Base-by-base conservation (phyloP, 202 grass and related monocot genomes). In the Carex sylvatica region DNA sequence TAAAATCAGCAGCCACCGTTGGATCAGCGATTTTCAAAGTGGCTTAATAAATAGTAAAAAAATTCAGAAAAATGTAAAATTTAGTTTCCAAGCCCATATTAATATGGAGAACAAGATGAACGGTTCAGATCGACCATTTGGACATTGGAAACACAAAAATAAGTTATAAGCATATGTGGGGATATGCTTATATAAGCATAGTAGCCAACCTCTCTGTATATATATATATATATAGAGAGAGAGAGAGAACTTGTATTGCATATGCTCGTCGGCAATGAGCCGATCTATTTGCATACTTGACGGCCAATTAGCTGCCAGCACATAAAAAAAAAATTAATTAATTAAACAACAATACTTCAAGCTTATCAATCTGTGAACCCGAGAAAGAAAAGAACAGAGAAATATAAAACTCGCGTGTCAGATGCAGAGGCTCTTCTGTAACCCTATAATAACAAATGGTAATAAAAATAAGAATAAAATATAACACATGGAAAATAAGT, bases 251-350 rank as follows among this genome's bases (percentile, higher is more conserved):
- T 93, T 99, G 78, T 99, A 80, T 86, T 92, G n/a, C 93, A 99
- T 96, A 90, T 96, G 93, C 62, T 99, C 96, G 84, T 99, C 86
- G 38, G 93, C 86, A 87, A 99, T 93, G 54, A 99, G 91, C 49
- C 96, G 92, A 83, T 93, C 91, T 80, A 99, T 99, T 87, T 99
- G 96, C 96, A 99, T 93, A n/a, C 89, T 93, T 85, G 85, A 83
- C 84, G 96, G 93, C 96, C 96, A 99, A 88, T 96, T 88, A 75
- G 83, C 81, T 75, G 89, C 96, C 81, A 99, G 86, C 68, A 92
- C 44, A 83, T 13, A 85, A 3, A 71, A 23, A 3, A 71, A 23
- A 2, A 82, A 42, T 20, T 66, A 74, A 54, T 54, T 40, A 3
- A 87, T 90, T 38, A 91, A 59, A 69, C 65, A 35, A 80, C 62